These are phyloP conservation scores for Sarocladiaceae sp. DNA, from an alignment of 2,329 filamentous ascomycete species.

Conservation along the genomic window DNA sequence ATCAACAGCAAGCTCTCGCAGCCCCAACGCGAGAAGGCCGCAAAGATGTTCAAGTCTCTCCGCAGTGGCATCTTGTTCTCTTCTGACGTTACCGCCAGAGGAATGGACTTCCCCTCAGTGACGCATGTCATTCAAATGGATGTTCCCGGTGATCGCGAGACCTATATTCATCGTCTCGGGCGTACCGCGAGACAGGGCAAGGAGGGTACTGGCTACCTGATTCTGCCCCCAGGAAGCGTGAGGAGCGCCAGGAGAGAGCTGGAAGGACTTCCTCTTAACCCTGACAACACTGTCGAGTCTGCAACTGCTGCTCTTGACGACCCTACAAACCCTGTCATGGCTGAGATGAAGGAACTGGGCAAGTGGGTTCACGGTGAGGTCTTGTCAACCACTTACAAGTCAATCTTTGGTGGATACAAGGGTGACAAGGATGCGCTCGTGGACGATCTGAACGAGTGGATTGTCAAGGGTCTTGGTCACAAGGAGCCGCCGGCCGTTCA, in stretches of 20 bases:
- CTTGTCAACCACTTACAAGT: slow-evolving; percentile 45
- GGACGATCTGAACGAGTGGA: slow-evolving; percentile 50
- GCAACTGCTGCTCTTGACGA: slow-evolving; percentile 50
- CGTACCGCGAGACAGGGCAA: slow-evolving; percentile 74
- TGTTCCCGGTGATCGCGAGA: slow-evolving; percentile 58
- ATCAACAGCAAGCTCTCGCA: slow-evolving; percentile 83
- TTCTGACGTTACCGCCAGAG: slow-evolving; percentile 75
- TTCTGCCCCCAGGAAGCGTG: slow-evolving; percentile 55
- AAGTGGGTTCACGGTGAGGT: slow-evolving; percentile 29
- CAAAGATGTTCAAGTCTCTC: slow-evolving; percentile 67
- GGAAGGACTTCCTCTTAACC: slow-evolving; percentile 55
- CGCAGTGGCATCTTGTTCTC: slow-evolving; percentile 65
- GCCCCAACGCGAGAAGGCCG: slow-evolving; percentile 59
- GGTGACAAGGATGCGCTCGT: slow-evolving; percentile 37
- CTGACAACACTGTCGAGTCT: slow-evolving; percentile 45
- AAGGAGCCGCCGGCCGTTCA: slow-evolving; percentile 37
- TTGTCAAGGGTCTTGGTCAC: slow-evolving; percentile 47
- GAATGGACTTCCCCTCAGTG: slow-evolving; percentile 79
- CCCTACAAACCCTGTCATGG: slow-evolving; percentile 42
- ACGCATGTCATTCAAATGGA: slow-evolving; percentile 77
- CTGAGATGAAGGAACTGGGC: slow-evolving; percentile 37
- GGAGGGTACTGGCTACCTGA: slow-evolving; percentile 65
- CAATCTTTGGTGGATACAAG: slow-evolving; percentile 49
- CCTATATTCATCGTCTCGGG: slow-evolving; percentile 74
- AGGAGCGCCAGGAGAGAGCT: slow-evolving; percentile 46